Evolutionary conservation across 768 basidiomycete genomes (phyloP), one percentile per base, ranked within the genome.

Genomic region (Astraeus odoratus): DNA sequence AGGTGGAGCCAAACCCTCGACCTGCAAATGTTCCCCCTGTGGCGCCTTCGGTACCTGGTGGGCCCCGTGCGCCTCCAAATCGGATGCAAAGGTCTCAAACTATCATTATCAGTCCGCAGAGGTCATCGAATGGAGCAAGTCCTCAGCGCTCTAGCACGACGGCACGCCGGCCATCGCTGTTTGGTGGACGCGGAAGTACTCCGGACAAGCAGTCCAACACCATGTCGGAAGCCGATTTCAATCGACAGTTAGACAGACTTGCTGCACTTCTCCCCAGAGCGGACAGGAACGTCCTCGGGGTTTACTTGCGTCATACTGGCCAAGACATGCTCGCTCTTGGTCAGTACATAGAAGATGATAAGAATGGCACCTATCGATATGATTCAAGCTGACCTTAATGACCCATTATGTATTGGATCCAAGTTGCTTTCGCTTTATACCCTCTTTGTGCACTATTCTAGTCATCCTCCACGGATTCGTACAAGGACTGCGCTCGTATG

Each of bases 271-370:
- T 90, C 25, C 88, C 88, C 13, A 78, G 83, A 52, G 88, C 83
- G 26, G 79, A 89, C 51, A 73, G 77, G 36, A 67, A 62, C 18
- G 65, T 87, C 2, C 73, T 91, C 7, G 81, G 80, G 30, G 75
- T 78, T 12, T 91, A 91, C 61, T 63, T 91, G 48, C 76, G 77
- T 23, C 74, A 83, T 8, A 71, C 86, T 8, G 88, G 88, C 18
- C 78, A 86, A 57, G 86, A 88, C 61, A 83, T 89, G 34, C 67
- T 86, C 34, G 88, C 88, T n/a, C 87, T 91, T 53, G 86, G 86
- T 13, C 83, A 86, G 57, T 91, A 87, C 60, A 68, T 91, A 9
- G 87, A 88, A 51, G 88, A 91, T 51, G 84, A 88, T 59, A 83
- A 82, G 67, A 85, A 81, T 55, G 86, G 86, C 25, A 73, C 68